Conservation (phyloP, 306 rosid genomes). For the Mimosa pudica region DNA sequence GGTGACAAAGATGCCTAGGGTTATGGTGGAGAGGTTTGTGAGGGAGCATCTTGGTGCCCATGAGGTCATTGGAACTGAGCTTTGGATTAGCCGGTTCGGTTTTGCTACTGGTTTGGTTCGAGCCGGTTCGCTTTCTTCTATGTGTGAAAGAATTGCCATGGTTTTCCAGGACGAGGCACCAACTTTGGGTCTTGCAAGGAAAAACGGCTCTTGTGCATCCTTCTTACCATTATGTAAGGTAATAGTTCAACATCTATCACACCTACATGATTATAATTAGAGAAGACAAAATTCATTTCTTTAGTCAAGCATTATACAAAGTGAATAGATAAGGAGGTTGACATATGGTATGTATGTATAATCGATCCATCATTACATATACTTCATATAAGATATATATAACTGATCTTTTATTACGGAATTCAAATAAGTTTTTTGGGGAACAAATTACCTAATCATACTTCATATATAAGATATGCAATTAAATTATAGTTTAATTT, state of each 20-base stretch:
- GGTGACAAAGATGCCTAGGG: constrained; percentile 65
- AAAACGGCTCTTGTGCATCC: constrained; percentile 27
- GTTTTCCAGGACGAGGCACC: constrained; percentile 44
- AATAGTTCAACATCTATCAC: neutral
- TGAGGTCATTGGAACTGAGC: constrained; percentile 65
- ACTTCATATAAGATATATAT: too few species aligned
- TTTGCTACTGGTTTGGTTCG: constrained; percentile 66
- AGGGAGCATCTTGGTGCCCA: constrained; percentile 80
- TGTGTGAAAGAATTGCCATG: constrained; percentile 42
- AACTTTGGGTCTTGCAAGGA: constrained; percentile 53
- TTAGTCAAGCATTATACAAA: too few species aligned
- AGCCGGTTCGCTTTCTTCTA: constrained; percentile 6
- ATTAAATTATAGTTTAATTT: too few species aligned
- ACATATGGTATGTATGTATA: too few species aligned
- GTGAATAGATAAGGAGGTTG: too few species aligned
- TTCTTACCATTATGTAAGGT: constrained; percentile 66
- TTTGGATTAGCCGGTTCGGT: constrained; percentile 61
- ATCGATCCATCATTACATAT: too few species aligned
- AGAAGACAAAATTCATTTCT: too few species aligned
- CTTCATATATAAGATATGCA: too few species aligned
- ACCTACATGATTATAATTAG: too few species aligned
- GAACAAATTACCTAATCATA: too few species aligned
- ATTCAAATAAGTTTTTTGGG: too few species aligned
- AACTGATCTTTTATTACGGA: too few species aligned
- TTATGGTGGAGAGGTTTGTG: constrained; percentile 81